These are phyloP conservation scores for Floccularia luteovirens DNA, from an alignment of 768 basidiomycete genomes.

Conservation along the genomic window DNA sequence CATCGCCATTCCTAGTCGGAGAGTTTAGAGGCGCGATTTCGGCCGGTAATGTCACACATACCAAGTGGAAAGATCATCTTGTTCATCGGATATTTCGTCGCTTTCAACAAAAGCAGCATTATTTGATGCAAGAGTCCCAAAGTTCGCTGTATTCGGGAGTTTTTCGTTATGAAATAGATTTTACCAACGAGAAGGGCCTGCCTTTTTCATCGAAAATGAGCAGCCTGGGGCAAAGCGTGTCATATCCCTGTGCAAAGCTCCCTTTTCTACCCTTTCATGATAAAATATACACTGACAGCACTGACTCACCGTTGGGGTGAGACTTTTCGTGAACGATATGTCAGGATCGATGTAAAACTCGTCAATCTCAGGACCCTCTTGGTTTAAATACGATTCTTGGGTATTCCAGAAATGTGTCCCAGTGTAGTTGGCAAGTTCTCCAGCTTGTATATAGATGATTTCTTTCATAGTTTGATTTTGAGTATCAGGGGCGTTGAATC, in stretches of 20 bases:
- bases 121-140: constrained; percentile 45
- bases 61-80: constrained; percentile 7
- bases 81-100: constrained; percentile 12
- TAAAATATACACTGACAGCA: constrained; percentile 1
- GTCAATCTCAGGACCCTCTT: constrained; percentile 36
- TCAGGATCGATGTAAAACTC: constrained; percentile 37
- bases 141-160: constrained; percentile 39
- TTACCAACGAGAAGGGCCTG: constrained; percentile 13
- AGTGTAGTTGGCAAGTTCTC: constrained; percentile 54
- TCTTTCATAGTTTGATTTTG: constrained; percentile 50
- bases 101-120: constrained; percentile 30
- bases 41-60: constrained; percentile 2
- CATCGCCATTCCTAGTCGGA: constrained; percentile 35
- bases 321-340: constrained; percentile 62
- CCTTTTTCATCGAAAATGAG: constrained; percentile 66
- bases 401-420: constrained; percentile 83
- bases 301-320: constrained; percentile 36
- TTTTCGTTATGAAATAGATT: constrained; percentile 4
- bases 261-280: background rate
- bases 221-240: constrained; percentile 52
- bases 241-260: constrained; percentile 27
- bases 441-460: constrained; percentile 74
- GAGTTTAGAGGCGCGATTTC: constrained; percentile 5
- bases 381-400: constrained; percentile 62
- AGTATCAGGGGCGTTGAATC: background rate